These are phyloP conservation scores for Periconia sp. DNA, from an alignment of 2,329 filamentous ascomycete species.

Conservation along the genomic window DNA sequence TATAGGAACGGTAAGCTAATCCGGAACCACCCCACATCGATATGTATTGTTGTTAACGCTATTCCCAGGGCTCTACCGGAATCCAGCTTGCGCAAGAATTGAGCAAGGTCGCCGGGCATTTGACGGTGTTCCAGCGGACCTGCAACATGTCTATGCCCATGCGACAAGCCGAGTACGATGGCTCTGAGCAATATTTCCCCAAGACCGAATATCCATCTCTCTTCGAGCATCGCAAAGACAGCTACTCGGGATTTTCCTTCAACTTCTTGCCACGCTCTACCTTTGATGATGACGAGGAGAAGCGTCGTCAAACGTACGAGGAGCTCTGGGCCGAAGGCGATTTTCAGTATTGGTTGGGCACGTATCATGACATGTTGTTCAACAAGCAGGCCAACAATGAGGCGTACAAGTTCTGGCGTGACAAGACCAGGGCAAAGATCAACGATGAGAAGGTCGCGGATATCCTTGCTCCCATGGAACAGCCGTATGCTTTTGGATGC, in stretches of 20 bases:
- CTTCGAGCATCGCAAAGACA: not conserved
- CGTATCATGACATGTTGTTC: constrained; percentile 40
- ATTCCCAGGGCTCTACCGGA: constrained; percentile 49
- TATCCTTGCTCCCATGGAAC: constrained; percentile 43
- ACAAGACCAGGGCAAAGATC: constrained; percentile 42
- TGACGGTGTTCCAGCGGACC: constrained; percentile 65
- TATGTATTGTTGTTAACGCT: too few species aligned
- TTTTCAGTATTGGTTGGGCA: constrained; percentile 26
- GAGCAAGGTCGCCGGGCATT: constrained; percentile 50
- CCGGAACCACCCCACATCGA: too few species aligned
- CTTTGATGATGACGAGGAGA: constrained; percentile 15
- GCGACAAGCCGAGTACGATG: constrained; percentile 15
- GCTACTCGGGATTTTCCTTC: constrained; percentile 22
- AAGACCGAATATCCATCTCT: constrained; percentile 14
- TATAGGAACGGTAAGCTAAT: constrained; percentile 52
- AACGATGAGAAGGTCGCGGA: constrained; percentile 40
- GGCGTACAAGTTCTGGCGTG: constrained; percentile 49
- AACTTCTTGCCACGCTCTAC: constrained; percentile 19
- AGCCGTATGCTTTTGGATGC: constrained; percentile 24
- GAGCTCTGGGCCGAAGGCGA: constrained; percentile 21
- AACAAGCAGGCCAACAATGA: constrained; percentile 41
- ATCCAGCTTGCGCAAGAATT: constrained; percentile 64
- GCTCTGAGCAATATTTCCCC: constrained; percentile 47
- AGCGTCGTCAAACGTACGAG: constrained; percentile 15
- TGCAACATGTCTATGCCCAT: constrained; percentile 43